Conservation (phyloP, 768 basidiomycete genomes). For the Leccinum barrowsii region DNA sequence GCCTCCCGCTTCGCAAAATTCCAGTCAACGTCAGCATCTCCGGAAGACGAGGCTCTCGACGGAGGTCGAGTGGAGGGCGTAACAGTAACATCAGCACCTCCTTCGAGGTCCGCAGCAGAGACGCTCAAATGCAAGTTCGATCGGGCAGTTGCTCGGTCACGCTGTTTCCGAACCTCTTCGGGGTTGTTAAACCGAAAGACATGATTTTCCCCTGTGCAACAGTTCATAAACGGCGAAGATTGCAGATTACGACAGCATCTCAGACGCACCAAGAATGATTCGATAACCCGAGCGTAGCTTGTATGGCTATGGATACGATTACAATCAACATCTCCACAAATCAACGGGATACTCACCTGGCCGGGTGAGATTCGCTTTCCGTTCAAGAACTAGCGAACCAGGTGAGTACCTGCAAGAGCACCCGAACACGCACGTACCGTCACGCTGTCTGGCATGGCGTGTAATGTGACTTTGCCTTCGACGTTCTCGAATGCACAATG, state of each 20-base stretch:
- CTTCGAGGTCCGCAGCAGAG: conserved; percentile 65
- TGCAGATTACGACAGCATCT: background rate
- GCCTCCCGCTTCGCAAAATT: conserved; percentile 95
- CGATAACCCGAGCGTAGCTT: conserved; percentile 93
- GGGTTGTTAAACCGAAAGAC: conserved; percentile 98
- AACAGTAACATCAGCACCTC: conserved; percentile 31
- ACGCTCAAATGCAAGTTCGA: conserved; percentile 65
- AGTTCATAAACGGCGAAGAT: conserved; percentile 3
- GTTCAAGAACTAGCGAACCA: conserved; percentile 72
- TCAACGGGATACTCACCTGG: conserved; percentile 48
- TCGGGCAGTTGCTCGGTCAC: conserved; percentile 74
- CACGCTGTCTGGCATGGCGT: conserved; percentile 74
- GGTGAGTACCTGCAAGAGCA: conserved; percentile 10
- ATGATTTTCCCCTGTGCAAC: conserved; percentile 80
- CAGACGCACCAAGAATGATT: conserved; percentile 80
- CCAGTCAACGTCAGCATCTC: conserved; percentile 85
- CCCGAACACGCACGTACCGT: conserved; percentile 52
- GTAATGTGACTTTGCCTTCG: conserved; percentile 80
- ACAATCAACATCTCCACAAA: conserved; percentile 5
- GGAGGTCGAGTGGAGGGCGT: conserved; percentile 67
- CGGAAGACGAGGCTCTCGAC: conserved; percentile 67
- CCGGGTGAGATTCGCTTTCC: conserved; percentile 80
- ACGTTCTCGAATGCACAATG: conserved; percentile 90
- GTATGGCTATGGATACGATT: conserved; percentile 46
- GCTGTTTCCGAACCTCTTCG: conserved; percentile 88